Base-by-base conservation (phyloP, 2,329 filamentous ascomycete species). In the Aspergillus tamarii region DNA sequence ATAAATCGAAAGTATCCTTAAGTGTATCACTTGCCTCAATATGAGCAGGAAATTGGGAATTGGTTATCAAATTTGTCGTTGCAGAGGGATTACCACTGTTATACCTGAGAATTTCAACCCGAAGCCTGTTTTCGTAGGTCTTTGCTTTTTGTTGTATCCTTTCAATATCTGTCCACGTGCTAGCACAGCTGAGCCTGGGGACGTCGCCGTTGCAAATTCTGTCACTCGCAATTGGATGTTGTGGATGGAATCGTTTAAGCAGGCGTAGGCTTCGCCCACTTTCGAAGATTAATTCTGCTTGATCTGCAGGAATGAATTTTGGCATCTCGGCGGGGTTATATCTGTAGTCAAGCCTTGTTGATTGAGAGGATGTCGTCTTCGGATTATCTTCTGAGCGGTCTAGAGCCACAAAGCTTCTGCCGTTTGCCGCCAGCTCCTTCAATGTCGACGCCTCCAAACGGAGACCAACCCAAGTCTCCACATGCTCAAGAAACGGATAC, bases 401-500 rank as follows among this genome's bases (percentile, higher is more conserved):
- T 0, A 89, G 80, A 59, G 84, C 86, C 66, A 91, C 83, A 69
- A 92, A 91, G 28, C 85, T 83, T 68, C 85, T 87, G 74, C 21
- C 82, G 81, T 59, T 81, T 73, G 71, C 83, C 69, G 83, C 82
- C 34, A 88, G 70, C 55, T 80, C 78, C 61, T 74, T 69, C 0
- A 83, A 83, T 12, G 86, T 78, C 1, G 86, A 85, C 41, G 83
- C 79, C 67, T 91, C 88, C 3, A 82, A 79, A 64, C 82, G 84
- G 12, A 92, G 84, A 0, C 92, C 92, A 64, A 94, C 87, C 91
- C 92, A 95, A 71, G 89, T 87, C 67, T 90, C 85, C 9, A 91
- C 81, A 58, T 89, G 85, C 59, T 88, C 84, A 10, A 91, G 79
- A 86, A 89, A 93, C 0, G 90, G 90, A 32, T 79, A 78, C 1